Evolutionary conservation across 2,329 filamentous ascomycete genomes (phyloP).

Genomic region (Scedosporium minutisporum): DNA sequence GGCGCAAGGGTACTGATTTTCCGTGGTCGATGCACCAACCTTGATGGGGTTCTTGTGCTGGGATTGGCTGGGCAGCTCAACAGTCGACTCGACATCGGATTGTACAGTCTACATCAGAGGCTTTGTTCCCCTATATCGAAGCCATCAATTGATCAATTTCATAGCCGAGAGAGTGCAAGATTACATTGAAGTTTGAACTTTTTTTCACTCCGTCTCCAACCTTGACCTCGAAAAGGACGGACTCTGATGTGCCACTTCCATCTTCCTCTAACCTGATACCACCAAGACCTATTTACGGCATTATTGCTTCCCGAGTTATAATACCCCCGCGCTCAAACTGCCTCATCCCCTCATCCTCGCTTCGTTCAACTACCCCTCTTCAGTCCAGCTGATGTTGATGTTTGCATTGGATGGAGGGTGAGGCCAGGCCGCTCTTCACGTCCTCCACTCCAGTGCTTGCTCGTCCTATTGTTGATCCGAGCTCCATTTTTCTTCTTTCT

Average conservation of each 20-base stretch:
- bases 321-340: neutral
- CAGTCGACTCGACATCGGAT: neutral
- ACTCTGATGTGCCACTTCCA: neutral
- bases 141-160: neutral
- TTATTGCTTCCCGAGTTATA: neutral
- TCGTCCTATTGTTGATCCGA: neutral
- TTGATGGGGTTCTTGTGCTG: neutral
- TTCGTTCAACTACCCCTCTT: neutral
- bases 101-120: neutral
- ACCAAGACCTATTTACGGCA: neutral
- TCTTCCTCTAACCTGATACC: neutral
- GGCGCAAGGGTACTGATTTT: neutral
- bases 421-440: neutral
- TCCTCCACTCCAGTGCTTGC: neutral
- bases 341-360: neutral
- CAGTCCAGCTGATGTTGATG: neutral
- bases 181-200: no score
- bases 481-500: neutral
- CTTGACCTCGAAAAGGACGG: no score
- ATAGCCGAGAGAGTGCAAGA: neutral
- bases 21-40: neutral
- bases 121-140: neutral
- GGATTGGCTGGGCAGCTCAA: neutral
- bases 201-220: no score
- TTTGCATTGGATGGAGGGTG: neutral